These are phyloP conservation scores for Neurospora crassa DNA, from an alignment of 2,329 filamentous ascomycete genomes.

Conservation along the genomic window DNA sequence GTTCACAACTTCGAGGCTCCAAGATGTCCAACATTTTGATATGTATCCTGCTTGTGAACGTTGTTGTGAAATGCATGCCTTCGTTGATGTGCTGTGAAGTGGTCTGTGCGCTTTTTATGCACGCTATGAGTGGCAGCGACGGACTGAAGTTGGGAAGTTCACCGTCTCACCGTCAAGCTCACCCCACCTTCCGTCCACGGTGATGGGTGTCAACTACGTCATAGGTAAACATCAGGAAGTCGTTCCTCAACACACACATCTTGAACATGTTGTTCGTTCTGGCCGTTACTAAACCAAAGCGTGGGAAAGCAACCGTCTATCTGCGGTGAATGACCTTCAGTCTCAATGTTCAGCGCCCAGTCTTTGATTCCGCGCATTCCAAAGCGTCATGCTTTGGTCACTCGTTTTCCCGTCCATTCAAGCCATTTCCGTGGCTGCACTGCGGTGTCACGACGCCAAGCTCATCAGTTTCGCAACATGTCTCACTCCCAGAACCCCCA, in stretches of 20 bases:
- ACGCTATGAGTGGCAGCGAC: background rate
- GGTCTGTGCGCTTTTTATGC: background rate
- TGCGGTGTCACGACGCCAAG: background rate
- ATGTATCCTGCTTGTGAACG: background rate
- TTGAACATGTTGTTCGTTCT: background rate
- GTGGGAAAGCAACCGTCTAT: too few relatives aligned
- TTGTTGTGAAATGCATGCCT: background rate
- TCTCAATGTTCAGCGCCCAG: background rate
- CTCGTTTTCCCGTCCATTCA: background rate
- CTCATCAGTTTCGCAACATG: background rate
- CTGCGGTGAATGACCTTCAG: too few relatives aligned
- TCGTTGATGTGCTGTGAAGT: background rate
- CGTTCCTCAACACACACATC: background rate
- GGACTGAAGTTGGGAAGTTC: background rate
- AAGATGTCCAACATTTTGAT: slow-evolving; percentile 21
- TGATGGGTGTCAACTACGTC: background rate
- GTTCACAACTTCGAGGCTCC: slow-evolving; percentile 24
- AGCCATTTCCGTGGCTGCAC: background rate
- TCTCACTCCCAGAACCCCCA: background rate
- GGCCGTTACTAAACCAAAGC: background rate
- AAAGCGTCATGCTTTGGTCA: background rate
- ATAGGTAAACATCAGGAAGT: background rate
- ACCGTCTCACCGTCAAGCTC: background rate
- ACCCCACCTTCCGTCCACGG: background rate
- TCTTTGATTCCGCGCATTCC: background rate